phyloP scores from a whole-genome alignment of 2,329 filamentous ascomycete genomes.

The Alternaria atra region DNA sequence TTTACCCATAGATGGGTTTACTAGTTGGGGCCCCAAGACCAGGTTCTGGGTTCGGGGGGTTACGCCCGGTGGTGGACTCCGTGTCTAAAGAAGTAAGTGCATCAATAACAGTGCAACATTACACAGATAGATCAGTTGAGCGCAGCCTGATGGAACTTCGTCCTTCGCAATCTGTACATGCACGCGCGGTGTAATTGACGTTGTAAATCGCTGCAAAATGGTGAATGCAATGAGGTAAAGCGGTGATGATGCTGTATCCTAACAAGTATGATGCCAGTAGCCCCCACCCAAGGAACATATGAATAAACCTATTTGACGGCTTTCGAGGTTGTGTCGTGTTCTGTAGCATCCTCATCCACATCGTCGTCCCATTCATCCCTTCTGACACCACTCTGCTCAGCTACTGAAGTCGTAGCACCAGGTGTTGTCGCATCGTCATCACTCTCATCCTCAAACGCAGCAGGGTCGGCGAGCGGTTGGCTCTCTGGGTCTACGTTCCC shows the following conservation, averaged over 20 bases:
- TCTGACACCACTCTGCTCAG: conserved; percentile 42
- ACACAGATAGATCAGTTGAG: background rate
- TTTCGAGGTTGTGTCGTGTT: conserved; percentile 37
- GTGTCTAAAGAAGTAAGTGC: background rate
- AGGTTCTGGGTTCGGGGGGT: background rate
- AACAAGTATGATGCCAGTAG: background rate
- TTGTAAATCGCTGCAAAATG: background rate
- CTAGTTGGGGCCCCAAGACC: background rate
- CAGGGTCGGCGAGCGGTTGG: conserved; percentile 56
- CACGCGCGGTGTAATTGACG: background rate
- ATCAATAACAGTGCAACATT: background rate
- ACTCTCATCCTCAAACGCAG: conserved; percentile 58
- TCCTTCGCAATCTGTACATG: background rate
- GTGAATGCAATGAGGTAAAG: background rate
- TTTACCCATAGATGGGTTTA: background rate
- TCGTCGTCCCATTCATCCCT: conserved; percentile 54
- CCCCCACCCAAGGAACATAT: background rate
- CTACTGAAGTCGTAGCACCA: conserved; percentile 15
- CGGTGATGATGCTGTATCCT: background rate
- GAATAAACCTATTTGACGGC: conserved; percentile 6
- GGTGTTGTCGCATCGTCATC: conserved; percentile 51
- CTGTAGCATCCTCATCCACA: conserved; percentile 45
- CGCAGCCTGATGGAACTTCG: too few relatives aligned
- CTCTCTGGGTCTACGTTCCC: conserved; percentile 40
- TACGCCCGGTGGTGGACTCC: background rate